These are phyloP conservation scores for Suillus luteus DNA, from an alignment of 768 basidiomycete genomes.

Conservation along the genomic window DNA sequence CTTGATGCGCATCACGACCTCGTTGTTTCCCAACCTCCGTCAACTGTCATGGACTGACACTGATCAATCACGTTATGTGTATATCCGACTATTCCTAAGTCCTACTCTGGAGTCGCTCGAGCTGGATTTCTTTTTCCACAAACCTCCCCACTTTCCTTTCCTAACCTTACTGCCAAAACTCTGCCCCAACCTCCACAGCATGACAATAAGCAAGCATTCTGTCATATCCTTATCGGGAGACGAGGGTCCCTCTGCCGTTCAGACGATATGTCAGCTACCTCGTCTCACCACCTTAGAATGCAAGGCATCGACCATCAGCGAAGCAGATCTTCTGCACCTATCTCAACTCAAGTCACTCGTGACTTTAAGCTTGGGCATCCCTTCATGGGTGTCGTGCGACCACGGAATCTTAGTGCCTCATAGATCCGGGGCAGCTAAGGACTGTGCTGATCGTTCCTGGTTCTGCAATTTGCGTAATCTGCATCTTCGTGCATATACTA, in stretches of 20 bases:
- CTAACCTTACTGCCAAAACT: neutral
- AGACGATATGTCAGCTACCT: conserved; percentile 1
- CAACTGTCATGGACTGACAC: conserved; percentile 8
- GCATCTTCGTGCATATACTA: conserved; percentile 6
- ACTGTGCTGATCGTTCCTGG: neutral
- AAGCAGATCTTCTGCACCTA: conserved; percentile 1
- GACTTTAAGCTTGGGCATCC: conserved; percentile 4
- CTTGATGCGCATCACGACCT: neutral
- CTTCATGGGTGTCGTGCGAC: conserved; percentile 3
- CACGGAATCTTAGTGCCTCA: neutral
- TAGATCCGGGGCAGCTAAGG: neutral
- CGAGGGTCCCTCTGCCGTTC: conserved; percentile 4
- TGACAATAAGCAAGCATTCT: conserved; percentile 7
- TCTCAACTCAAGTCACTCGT: neutral
- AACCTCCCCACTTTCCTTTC: conserved; percentile 6
- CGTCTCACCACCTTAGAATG: conserved; percentile 4
- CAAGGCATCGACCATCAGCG: conserved; percentile 5
- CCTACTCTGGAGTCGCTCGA: conserved; percentile 4
- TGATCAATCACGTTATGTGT: conserved; percentile 7
- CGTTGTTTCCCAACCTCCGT: conserved; percentile 3
- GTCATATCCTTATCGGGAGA: neutral
- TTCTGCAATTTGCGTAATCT: conserved; percentile 1
- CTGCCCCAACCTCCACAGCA: conserved; percentile 4
- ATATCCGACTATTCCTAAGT: conserved; percentile 4
- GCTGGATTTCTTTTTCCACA: conserved; percentile 10